Evolutionary conservation across 805 yeast genomes (phyloP), one percentile per base, ranked within the genome.

Genomic region (Metschnikowia baotianmanensis): DNA sequence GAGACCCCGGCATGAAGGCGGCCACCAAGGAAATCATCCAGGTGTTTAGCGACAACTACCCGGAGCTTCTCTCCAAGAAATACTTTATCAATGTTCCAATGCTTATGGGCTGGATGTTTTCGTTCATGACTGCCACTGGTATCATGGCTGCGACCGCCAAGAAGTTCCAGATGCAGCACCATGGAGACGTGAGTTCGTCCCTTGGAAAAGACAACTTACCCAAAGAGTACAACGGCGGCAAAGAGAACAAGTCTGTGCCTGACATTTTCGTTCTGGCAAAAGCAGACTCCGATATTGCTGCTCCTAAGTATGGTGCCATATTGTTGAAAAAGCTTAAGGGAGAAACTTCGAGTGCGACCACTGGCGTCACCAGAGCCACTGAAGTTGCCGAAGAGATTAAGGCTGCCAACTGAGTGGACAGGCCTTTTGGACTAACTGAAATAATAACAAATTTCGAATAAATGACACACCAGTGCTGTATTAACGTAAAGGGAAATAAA

Each of bases 81-180:
- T 84, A 76, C 61, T 89, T 89, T 59, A 80, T 89, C 40, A 88
- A 90, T 55, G 91, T 89, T 19, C 96, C 96, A 0, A 53, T 67
- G 7, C 40, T 88, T 9, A 76, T 89, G 82, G 71, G 82, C 25
- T 90, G 95, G 95, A 77, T 86, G 34, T 89, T 82, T 57, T 74
- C 75, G 20, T 68, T 84, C 22, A 74, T 83, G 45, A 78, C 74
- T 49, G 63, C 70, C 21, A 51, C 69, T 11, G 70, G 70, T 3
- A 71, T 87, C 53, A 79, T 86, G 34, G 77, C 72, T 31, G 86
- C 77, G 42, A 88, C 96, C 0, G 70, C 78, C 42, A 74, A 77
- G 55, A 87, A 88, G 65, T 86, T 90, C 55, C 77, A 75, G 37
- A 82, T 89, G 36, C 58, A 85, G 43, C 74, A 74, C 44, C 69